These are phyloP conservation scores for Cryptococcus depauperatus DNA, from an alignment of 1,284 basidiomycete genomes.

Conservation along the genomic window DNA sequence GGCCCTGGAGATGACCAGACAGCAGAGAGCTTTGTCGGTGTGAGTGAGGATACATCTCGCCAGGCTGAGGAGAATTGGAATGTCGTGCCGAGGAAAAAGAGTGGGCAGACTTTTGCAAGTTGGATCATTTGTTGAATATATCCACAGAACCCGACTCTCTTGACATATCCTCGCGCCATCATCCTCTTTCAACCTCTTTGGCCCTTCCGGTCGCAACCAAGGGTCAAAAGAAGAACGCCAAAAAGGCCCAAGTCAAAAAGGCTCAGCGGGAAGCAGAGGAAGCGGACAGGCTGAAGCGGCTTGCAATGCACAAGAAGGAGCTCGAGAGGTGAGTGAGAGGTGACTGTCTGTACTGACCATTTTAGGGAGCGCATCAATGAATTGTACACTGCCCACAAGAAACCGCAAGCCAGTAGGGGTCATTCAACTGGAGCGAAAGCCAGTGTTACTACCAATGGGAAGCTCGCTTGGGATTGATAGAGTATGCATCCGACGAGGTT, in stretches of 20 bases:
- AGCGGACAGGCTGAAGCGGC: conserved; percentile 28
- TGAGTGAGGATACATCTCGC: too few relatives aligned
- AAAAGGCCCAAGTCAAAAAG: conserved; percentile 40
- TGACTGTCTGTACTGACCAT: neutral
- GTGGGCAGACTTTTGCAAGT: conserved; percentile 15
- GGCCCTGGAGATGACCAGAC: too few relatives aligned
- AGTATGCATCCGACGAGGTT: too few relatives aligned
- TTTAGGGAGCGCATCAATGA: conserved; percentile 36
- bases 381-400: conserved; percentile 21
- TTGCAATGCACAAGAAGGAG: conserved; percentile 34
- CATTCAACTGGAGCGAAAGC: conserved; percentile 18
- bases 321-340: conserved; percentile 30
- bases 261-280: conserved; percentile 34
- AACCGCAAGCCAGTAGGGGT: conserved; percentile 3
- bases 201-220: conserved; percentile 27
- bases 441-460: conserved; percentile 27
- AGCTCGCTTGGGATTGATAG: conserved; percentile 37
- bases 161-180: conserved; percentile 17
- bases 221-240: conserved; percentile 38
- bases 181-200: conserved; percentile 12
- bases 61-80: too few relatives aligned
- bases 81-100: conserved; percentile 35
- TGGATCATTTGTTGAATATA: neutral
- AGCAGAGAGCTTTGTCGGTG: too few relatives aligned
- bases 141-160: conserved; percentile 30